phyloP scores from a whole-genome alignment of 352 stramenopile species.

The Phytophthora sp. region DNA sequence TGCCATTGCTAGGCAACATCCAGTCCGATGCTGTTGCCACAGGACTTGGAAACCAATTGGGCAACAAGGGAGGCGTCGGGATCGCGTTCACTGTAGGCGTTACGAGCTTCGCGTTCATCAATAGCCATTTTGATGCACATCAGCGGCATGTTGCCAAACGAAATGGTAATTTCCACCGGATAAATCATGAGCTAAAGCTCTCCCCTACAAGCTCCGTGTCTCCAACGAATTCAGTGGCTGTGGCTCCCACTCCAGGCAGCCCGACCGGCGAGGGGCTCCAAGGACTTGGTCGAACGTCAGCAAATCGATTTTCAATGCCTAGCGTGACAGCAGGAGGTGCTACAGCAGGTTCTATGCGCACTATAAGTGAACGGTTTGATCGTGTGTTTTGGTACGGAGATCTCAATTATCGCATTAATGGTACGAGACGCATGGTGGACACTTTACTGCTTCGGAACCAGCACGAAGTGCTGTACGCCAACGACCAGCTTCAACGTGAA shows the following conservation, averaged over 20 bases:
- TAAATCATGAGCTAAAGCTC: constrained; percentile 77
- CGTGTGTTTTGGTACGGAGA: constrained; percentile 95
- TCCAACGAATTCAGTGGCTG: constrained; percentile 16
- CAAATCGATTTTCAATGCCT: constrained; percentile 39
- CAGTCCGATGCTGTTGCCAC: constrained; percentile 92
- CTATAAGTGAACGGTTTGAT: constrained; percentile 78
- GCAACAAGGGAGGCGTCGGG: constrained; percentile 96
- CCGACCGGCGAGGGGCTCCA: constrained; percentile 12
- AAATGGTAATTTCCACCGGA: constrained; percentile 92
- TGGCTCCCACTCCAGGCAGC: constrained; percentile 13
- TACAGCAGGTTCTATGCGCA: constrained; percentile 21
- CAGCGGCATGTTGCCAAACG: constrained; percentile 87
- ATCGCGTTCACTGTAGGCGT: constrained; percentile 82
- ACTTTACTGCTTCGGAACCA: constrained; percentile 70
- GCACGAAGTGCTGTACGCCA: constrained; percentile 79
- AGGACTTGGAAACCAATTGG: constrained; percentile 93
- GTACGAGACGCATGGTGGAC: constrained; percentile 90
- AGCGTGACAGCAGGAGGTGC: constrained; percentile 9
- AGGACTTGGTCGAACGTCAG: constrained; percentile 38
- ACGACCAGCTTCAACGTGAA: constrained; percentile 92
- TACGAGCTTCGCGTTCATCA: constrained; percentile 93
- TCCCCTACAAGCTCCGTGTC: constrained; percentile 25
- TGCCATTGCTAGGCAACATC: constrained; percentile 87
- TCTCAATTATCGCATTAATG: constrained; percentile 94
- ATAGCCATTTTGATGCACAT: constrained; percentile 94